Percentiles rank a stretch among this genome's conserved stretches.
phyloP scores from a whole-genome alignment of 1,284 basidiomycete species.

The Apiotrichum montevideense region DNA sequence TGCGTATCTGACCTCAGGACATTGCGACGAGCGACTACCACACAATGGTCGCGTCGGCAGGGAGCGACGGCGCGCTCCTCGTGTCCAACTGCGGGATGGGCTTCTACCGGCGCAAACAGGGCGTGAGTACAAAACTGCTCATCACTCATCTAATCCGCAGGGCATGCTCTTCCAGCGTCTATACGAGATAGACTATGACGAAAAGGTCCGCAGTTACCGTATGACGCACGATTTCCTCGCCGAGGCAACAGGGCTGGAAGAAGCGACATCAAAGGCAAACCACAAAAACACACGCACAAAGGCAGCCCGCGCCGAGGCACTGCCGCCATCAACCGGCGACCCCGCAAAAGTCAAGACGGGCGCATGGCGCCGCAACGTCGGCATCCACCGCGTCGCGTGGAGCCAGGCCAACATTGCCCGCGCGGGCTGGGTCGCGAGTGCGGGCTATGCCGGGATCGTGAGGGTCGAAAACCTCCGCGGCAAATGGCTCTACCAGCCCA shows the following conservation, averaged over 20 bases:
- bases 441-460: constrained; percentile 74
- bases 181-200: constrained; percentile 79
- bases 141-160: constrained; percentile 44
- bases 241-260: constrained; percentile 49
- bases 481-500: background rate
- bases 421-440: constrained; percentile 65
- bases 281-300: constrained; percentile 14
- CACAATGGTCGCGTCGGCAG: constrained; percentile 70
- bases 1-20: constrained; percentile 50
- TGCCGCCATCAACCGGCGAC: constrained; percentile 6
- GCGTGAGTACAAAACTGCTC: constrained; percentile 15
- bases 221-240: constrained; percentile 80
- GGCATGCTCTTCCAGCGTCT: constrained; percentile 70
- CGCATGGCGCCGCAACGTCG: constrained; percentile 69
- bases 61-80: constrained; percentile 68
- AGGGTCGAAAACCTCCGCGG: constrained; percentile 63
- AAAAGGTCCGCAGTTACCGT: constrained; percentile 61
- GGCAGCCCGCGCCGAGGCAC: constrained; percentile 11
- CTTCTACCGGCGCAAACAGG: constrained; percentile 23
- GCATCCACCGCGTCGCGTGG: constrained; percentile 71
- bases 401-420: constrained; percentile 60
- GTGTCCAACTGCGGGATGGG: constrained; percentile 22
- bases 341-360: constrained; percentile 44
- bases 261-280: constrained; percentile 10
- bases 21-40: constrained; percentile 75